Evolutionary conservation across 495 filamentous ascomycete species (phyloP), one percentile per base, ranked within the genome.

Genomic region (Trichoderma gamsii): DNA sequence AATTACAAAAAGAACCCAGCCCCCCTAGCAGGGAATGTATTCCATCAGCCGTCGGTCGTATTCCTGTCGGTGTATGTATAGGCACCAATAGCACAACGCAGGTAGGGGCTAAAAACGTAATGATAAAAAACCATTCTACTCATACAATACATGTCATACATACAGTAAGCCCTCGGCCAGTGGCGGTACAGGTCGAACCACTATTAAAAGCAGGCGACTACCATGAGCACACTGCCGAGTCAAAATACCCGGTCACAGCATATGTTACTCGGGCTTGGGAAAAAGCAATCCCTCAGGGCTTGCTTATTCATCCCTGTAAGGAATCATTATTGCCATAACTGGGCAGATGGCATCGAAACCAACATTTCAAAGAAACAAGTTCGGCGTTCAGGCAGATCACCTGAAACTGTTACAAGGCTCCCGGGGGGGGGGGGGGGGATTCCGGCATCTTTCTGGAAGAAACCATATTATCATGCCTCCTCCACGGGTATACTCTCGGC

Each of bases 401-500:
- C 56, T 27, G 23, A 32, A 61, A 61, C 56, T 3, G 11, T 21
- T 21, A 61, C 56, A 61, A 13, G 3, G 56, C 25, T 9, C 27
- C 8, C 1, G 12, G 23, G 25, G 4, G 29, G 3, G n/a, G n/a
- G n/a, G 29, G 29, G 29, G 29, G 29, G 29, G 7, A 32, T 8
- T 13, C 25, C 56, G 49, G 16, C 27, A 9, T 18, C 27, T 11
- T 9, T 32, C 23, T 61, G 9, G 56, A 61, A 32, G 25, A 11
- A 27, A 11, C 13, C 25, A 61, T 61, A 7, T 61, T 13, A 12
- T 61, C 25, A 38, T 38, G 8, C 56, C 56, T 61, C 56, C 56
- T 61, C 27, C 56, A 61, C 25, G 56, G 56, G 27, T 25, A 61
- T 32, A 61, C 56, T 61, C 56, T 61, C 56, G 56, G 56, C 56